Evolutionary conservation across 2,329 filamentous ascomycete species (phyloP).

Genomic region (Hymenoscyphus occultus): DNA sequence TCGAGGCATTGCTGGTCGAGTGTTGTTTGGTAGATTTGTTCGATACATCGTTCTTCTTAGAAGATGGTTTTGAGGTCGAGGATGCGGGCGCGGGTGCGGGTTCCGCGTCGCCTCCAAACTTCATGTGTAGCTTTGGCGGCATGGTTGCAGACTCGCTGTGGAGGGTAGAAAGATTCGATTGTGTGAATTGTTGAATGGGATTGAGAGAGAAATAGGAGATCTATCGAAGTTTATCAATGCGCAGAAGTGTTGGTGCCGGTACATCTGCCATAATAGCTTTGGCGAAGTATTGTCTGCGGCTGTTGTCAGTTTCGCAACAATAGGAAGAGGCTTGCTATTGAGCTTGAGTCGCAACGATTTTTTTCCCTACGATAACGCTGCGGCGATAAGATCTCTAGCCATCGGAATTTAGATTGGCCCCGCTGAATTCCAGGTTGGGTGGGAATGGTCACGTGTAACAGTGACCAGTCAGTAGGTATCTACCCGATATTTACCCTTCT

Average conservation of each 20-base stretch:
- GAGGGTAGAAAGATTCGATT: neutral
- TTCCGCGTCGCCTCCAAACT: slow-evolving; percentile 36
- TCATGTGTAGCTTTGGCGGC: slow-evolving; percentile 42
- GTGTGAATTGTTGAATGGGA: slow-evolving; percentile 6
- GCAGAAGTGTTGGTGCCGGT: neutral
- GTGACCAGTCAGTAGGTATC: too few relatives aligned
- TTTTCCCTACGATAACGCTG: neutral
- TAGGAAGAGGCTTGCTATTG: slow-evolving; percentile 7
- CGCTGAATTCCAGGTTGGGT: neutral
- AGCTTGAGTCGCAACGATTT: neutral
- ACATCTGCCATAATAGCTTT: neutral
- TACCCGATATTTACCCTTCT: neutral
- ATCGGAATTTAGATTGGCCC: slow-evolving; percentile 1
- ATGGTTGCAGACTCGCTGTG: slow-evolving; percentile 32
- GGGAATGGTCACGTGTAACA: too few relatives aligned
- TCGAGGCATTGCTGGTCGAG: neutral
- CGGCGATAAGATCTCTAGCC: neutral
- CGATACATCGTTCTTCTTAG: neutral
- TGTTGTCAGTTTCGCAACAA: neutral
- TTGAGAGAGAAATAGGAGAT: neutral
- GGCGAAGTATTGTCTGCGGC: neutral
- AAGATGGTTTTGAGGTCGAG: neutral
- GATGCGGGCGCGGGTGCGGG: neutral
- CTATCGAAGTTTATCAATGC: slow-evolving; percentile 4
- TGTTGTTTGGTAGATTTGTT: neutral